Evolutionary conservation across 106 monocot species (phyloP), one percentile per base, ranked within the genome.

Genomic region (Dendrobium catenatum): DNA sequence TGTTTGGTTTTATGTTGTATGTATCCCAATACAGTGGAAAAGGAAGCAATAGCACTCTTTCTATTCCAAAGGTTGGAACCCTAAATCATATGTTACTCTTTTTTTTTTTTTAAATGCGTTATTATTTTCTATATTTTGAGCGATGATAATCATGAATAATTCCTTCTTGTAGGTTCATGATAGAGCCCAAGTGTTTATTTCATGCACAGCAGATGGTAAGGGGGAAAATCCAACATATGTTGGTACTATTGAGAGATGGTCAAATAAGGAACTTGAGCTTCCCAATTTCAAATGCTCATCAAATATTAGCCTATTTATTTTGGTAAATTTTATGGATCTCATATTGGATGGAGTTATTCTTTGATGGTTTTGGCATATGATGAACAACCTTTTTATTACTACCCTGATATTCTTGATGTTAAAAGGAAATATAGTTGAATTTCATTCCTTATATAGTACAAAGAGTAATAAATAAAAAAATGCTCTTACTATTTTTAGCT

Each of bases 131-230:
- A 13, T 27, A 18, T 11, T 15, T 13, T 0, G 13, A 41, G 4
- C 61, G 29, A 70, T 68, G 18, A 77, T 37, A 46, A 81, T 5
- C 11, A 22, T 55, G 26, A 26, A 43, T 66, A 31, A 3, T 49
- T 83, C 2, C 74, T 82, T 19, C 68, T 82, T 77, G 58, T 82
- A 99, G 98, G 87, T 95, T 67, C 95, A 95, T 91, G 98, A 99
- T 82, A 95, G 98, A 90, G 98, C 92, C 79, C 95, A 99, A 84
- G 93, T 99, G 67, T 99, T 93, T 84, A 81, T 95, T 79, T 88
- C 93, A 72, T 99, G 98, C 78, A 33, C 88, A 70, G 6, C 20
- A n/a, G 78, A 80, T 79, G 83, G 80, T 80, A 85, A 49, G 16
- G 68, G 56, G 77, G 67, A 5, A 80, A 88, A 79, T 77, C 82